These are phyloP conservation scores for Boletus patriciae DNA, from an alignment of 768 basidiomycete genomes.

Conservation along the genomic window DNA sequence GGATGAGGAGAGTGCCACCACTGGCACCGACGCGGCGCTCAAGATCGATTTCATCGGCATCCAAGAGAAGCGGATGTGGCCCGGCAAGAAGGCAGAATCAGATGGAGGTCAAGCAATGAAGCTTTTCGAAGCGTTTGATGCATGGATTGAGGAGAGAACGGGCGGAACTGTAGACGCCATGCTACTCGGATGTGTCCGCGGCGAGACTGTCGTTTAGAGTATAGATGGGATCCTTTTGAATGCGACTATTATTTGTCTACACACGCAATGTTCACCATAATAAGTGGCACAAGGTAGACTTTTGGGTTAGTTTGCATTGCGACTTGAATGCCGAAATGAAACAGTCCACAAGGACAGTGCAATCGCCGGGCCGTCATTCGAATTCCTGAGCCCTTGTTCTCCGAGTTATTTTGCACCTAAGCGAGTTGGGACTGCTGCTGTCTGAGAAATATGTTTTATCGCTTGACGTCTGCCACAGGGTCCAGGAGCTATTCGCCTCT, in stretches of 20 bases:
- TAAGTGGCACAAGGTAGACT: neutral
- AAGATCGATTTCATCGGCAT: constrained; percentile 77
- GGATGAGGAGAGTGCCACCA: neutral
- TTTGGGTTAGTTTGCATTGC: too few species aligned
- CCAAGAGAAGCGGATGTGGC: constrained; percentile 85
- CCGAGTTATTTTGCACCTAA: neutral
- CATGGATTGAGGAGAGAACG: constrained; percentile 66
- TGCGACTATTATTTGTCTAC: neutral
- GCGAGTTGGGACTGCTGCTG: too few species aligned
- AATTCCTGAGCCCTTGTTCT: neutral
- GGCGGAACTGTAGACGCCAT: constrained; percentile 65
- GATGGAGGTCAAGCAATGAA: constrained; percentile 60
- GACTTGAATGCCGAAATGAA: neutral
- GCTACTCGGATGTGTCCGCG: constrained; percentile 70
- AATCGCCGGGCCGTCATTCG: neutral
- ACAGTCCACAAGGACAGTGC: neutral
- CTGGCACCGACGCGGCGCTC: constrained; percentile 31
- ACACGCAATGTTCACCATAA: neutral
- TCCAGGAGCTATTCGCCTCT: too few species aligned
- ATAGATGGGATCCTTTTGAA: neutral
- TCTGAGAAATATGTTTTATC: too few species aligned
- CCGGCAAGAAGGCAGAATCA: constrained; percentile 55
- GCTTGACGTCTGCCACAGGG: too few species aligned
- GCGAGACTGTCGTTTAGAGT: constrained; percentile 45
- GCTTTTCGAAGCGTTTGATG: constrained; percentile 73